phyloP scores from a whole-genome alignment of 73 alveolate genomes.

The Tetrahymena thermophila region DNA sequence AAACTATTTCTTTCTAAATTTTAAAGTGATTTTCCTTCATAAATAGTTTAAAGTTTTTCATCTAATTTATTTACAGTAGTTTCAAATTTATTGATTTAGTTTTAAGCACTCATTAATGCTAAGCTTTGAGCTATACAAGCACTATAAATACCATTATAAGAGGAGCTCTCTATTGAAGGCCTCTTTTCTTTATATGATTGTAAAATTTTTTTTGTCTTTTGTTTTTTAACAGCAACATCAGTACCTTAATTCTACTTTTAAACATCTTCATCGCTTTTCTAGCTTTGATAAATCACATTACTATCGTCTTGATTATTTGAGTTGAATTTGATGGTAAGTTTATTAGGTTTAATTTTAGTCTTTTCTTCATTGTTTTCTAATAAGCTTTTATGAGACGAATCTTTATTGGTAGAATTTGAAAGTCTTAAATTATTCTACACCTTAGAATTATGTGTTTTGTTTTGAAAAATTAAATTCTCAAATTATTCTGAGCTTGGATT shows the following conservation, averaged over 20 bases:
- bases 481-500: not conserved
- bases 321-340: not conserved
- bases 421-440: not conserved
- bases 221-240: too few relatives aligned
- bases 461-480: not conserved
- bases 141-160: not conserved
- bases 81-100: not conserved
- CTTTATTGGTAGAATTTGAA: not conserved
- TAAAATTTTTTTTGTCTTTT: not conserved
- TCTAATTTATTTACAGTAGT: not conserved
- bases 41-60: not conserved
- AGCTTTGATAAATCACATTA: too few relatives aligned
- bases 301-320: not conserved
- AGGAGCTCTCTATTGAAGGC: not conserved
- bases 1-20: not conserved
- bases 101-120: not conserved
- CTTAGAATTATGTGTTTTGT: not conserved
- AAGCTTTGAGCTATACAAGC: not conserved
- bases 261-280: not conserved
- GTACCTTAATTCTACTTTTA: not conserved
- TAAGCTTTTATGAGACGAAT: not conserved
- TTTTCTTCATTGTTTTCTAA: not conserved
- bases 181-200: not conserved
- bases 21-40: not conserved
- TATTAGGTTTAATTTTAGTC: not conserved